Base-by-base conservation (phyloP, 768 basidiomycete genomes). In the Tricholoma flavovirens region DNA sequence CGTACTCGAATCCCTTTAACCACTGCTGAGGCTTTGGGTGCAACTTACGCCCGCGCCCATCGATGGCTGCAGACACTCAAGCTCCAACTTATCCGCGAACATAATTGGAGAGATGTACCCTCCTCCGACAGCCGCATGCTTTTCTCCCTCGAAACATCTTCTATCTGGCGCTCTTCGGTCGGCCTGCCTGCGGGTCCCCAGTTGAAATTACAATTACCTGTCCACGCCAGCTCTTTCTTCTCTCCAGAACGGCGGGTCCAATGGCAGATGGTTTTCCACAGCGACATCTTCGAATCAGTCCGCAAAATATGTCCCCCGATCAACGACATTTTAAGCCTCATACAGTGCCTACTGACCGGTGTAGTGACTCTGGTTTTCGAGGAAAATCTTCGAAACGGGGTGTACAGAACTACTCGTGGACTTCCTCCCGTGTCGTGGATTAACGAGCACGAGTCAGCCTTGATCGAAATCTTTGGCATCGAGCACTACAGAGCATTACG, bases 231-330 rank as follows among this genome's bases (percentile, higher is more conserved):
- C 38, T 89, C 90, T 22, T 92, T 93, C 72, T 93, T 92, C 74
- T 87, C 86, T 49, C 88, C 88, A 10, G 88, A 92, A 67, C 76
- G 90, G 62, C 83, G 88, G 57, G 81, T 91, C 46, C 89, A 91
- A 67, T 93, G 90, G 90, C 83, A 91, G 68, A 90, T 91, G 89
- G 88, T 90, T 63, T 93, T 93, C 67, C 89, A 87, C 67, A 83
- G 81, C 64, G 86, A 87, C 69, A 82, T 83, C 51, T 88, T 87
- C 71, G 84, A 85, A 64, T 84, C 82, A 26, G 79, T 86, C 55
- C 77, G 86, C 32, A 84, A 85, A 68, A 80, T 84, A 61, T 81
- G 83, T 54, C 79, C 81, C 29, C 86, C 86, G 49, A 80, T 88
- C 67, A 82, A 79, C 69, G 86, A 87, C 68, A 83, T 88, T 61